Evolutionary conservation across 192 early-diverging fungal species (phyloP).

Genomic region (Dissophora ornata): DNA sequence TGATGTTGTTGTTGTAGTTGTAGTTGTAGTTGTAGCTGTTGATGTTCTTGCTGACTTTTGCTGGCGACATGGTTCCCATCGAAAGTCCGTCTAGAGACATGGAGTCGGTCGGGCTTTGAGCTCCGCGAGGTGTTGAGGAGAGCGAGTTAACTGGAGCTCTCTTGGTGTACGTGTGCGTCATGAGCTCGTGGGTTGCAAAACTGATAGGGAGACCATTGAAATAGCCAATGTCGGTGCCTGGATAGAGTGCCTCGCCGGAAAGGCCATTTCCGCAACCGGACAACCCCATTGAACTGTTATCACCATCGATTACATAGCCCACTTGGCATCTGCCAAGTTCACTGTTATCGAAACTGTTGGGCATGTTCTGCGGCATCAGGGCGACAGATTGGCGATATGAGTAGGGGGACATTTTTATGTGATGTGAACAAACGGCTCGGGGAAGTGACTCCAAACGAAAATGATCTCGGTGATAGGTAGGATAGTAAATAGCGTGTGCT

Average conservation of each 20-base stretch:
- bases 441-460: neutral
- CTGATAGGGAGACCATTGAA: neutral
- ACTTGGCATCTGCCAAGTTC: conserved; percentile 15
- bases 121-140: neutral
- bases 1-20: conserved; percentile 4
- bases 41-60: conserved; percentile 2
- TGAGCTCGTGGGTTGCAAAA: conserved; percentile 2
- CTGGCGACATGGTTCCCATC: neutral
- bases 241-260: neutral
- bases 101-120: neutral
- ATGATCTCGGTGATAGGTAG: neutral
- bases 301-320: neutral
- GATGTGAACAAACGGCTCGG: neutral
- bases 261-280: neutral
- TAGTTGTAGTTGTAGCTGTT: neutral
- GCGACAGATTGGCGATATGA: conserved; percentile 2
- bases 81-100: conserved; percentile 8
- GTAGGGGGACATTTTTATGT: neutral
- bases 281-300: neutral
- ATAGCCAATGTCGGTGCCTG: neutral
- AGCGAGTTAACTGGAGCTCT: neutral
- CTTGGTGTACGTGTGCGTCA: neutral
- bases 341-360: neutral
- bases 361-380: neutral
- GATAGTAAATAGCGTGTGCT: neutral